Percentiles rank a stretch among this genome's conserved stretches.
phyloP scores from a whole-genome alignment of 768 basidiomycete species.

The Suillus alpinus region DNA sequence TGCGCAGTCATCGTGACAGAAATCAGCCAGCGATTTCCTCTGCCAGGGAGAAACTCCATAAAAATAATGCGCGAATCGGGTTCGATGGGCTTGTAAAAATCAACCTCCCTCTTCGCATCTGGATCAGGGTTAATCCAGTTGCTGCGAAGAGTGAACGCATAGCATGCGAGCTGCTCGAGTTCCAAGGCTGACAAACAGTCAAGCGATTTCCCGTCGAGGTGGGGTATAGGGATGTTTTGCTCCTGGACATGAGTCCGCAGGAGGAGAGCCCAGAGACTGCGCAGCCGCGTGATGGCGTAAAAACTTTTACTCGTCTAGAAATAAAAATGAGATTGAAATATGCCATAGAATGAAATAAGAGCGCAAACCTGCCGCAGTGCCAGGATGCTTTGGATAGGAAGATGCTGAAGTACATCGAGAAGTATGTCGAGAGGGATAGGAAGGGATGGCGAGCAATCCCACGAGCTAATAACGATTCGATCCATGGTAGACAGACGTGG shows the following conservation, averaged over 20 bases:
- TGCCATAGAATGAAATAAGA: not conserved
- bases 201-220: constrained; percentile 30
- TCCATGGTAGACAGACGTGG: not conserved
- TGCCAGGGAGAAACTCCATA: constrained; percentile 46
- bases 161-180: constrained; percentile 41
- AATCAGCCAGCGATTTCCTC: constrained; percentile 44
- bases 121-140: constrained; percentile 51
- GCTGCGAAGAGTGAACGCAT: constrained; percentile 40
- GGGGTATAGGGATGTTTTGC: constrained; percentile 46
- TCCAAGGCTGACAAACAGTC: constrained; percentile 37
- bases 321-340: not conserved
- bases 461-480: not conserved
- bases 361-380: constrained; percentile 45
- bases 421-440: constrained; percentile 49
- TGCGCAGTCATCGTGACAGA: constrained; percentile 35
- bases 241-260: constrained; percentile 41
- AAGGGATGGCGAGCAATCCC: constrained; percentile 11
- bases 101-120: constrained; percentile 20
- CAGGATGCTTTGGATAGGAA: constrained; percentile 41
- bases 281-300: constrained; percentile 40
- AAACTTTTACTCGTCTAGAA: constrained; percentile 48
- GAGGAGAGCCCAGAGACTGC: constrained; percentile 48
- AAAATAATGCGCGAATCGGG: constrained; percentile 38
- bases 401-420: constrained; percentile 39
- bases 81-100: constrained; percentile 22